Evolutionary conservation across 2,329 filamentous ascomycete species (phyloP).

Genomic region (Geosmithia flava): DNA sequence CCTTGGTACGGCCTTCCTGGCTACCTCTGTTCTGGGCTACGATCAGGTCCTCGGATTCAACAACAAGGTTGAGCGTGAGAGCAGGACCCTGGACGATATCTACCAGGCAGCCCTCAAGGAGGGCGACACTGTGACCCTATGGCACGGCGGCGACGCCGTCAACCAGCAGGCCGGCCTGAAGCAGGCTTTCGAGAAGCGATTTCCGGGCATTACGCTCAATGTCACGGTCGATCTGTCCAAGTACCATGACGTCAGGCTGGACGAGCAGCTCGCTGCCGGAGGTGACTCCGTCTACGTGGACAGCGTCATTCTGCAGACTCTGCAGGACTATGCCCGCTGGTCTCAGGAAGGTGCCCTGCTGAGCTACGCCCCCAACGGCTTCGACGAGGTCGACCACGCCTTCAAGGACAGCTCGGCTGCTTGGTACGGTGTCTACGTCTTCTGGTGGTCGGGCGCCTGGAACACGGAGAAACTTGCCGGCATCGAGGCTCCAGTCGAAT

Average conservation of each 20-base stretch:
- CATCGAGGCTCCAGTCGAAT: constrained; percentile 21
- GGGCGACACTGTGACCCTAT: constrained; percentile 28
- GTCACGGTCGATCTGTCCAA: constrained; percentile 43
- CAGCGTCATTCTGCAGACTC: constrained; percentile 33
- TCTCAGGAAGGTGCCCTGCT: constrained; percentile 30
- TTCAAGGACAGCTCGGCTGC: constrained; percentile 29
- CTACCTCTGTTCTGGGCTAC: no score
- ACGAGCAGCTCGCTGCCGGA: constrained; percentile 28
- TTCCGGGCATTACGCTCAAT: constrained; percentile 37
- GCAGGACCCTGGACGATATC: constrained; percentile 48
- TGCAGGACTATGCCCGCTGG: constrained; percentile 40
- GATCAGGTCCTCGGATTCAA: constrained; percentile 13
- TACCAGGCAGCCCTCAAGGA: constrained; percentile 68
- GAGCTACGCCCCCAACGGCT: constrained; percentile 33
- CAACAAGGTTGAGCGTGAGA: constrained; percentile 20
- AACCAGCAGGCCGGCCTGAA: constrained; percentile 25
- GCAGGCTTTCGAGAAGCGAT: constrained; percentile 28
- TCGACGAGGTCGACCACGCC: constrained; percentile 25
- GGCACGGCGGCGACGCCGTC: constrained; percentile 35
- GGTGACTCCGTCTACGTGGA: constrained; percentile 29
- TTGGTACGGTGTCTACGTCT: constrained; percentile 27
- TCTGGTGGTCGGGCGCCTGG: constrained; percentile 22
- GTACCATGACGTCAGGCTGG: constrained; percentile 35
- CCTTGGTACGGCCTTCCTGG: no score
- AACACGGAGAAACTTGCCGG: constrained; percentile 21